phyloP scores from a whole-genome alignment of 78 protist species.

The Isochrysis galbana region DNA sequence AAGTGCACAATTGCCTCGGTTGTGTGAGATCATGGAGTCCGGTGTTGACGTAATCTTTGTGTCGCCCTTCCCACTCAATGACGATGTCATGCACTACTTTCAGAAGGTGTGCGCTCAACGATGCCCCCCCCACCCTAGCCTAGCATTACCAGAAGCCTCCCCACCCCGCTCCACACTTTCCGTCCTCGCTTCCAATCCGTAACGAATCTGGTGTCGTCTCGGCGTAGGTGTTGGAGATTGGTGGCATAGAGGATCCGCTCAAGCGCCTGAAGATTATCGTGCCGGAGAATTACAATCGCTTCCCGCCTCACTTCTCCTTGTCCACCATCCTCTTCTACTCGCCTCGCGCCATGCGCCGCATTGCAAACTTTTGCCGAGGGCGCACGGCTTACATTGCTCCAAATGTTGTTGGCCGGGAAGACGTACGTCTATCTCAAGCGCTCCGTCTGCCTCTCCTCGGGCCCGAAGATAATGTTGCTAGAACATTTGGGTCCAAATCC shows the following conservation, averaged over 20 bases:
- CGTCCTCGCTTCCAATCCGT: no score
- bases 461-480: background rate
- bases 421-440: background rate
- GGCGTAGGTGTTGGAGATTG: conserved; percentile 21
- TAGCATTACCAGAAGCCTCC: no score
- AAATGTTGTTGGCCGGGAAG: conserved; percentile 32
- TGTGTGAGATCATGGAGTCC: background rate
- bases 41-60: conserved; percentile 41
- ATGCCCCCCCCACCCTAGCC: no score
- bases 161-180: no score
- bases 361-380: background rate
- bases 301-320: conserved; percentile 21
- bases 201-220: no score
- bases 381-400: conserved; percentile 36
- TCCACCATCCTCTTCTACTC: background rate
- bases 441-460: conserved; percentile 36
- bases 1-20: conserved; percentile 30
- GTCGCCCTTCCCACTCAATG: conserved; percentile 42
- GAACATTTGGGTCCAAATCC: background rate
- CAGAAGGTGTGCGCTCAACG: background rate
- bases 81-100: conserved; percentile 22
- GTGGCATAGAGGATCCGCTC: background rate
- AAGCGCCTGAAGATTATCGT: conserved; percentile 16
- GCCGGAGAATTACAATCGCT: conserved; percentile 40
- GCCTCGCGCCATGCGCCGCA: background rate